Percentiles rank a stretch among this genome's conserved stretches.
These are phyloP conservation scores for Boletus edulis DNA, from an alignment of 768 basidiomycete genomes.

Conservation along the genomic window DNA sequence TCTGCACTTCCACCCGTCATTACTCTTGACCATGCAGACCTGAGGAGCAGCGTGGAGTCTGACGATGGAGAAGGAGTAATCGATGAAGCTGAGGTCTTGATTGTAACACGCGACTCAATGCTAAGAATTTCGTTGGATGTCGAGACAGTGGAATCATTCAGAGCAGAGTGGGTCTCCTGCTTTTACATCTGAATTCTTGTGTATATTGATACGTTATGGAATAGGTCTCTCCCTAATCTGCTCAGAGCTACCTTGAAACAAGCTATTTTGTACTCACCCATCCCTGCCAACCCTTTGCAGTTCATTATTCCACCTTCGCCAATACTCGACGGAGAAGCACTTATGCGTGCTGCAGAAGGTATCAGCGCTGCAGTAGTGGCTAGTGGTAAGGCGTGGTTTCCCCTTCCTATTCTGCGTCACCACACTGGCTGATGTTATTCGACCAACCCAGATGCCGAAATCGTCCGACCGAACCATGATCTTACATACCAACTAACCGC, in stretches of 20 bases:
- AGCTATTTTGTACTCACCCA: slow-evolving; percentile 74
- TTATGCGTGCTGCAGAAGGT: slow-evolving; percentile 79
- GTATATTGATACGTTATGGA: slow-evolving; percentile 31
- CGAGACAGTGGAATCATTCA: slow-evolving; percentile 59
- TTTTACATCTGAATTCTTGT: neutral
- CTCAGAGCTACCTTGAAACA: slow-evolving; percentile 82
- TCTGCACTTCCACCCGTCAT: slow-evolving; percentile 41
- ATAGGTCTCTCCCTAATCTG: slow-evolving; percentile 60
- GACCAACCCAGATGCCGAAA: slow-evolving; percentile 48
- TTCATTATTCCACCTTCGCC: slow-evolving; percentile 71
- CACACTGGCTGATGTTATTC: neutral
- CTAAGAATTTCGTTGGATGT: slow-evolving; percentile 63
- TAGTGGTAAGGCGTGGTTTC: slow-evolving; percentile 53
- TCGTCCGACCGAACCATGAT: slow-evolving; percentile 76
- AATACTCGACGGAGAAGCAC: slow-evolving; percentile 70
- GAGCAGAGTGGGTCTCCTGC: slow-evolving; percentile 51
- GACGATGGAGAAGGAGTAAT: slow-evolving; percentile 2
- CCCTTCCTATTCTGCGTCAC: neutral
- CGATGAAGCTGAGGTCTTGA: slow-evolving; percentile 21
- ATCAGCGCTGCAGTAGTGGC: slow-evolving; percentile 67
- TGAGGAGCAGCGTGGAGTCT: slow-evolving; percentile 7
- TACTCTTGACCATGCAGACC: slow-evolving; percentile 19
- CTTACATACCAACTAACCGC: slow-evolving; percentile 72
- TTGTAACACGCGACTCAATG: slow-evolving; percentile 65
- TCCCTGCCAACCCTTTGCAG: slow-evolving; percentile 73